Conservation (phyloP, 2,329 filamentous ascomycete species). For the Parafenestella ontariensis region DNA sequence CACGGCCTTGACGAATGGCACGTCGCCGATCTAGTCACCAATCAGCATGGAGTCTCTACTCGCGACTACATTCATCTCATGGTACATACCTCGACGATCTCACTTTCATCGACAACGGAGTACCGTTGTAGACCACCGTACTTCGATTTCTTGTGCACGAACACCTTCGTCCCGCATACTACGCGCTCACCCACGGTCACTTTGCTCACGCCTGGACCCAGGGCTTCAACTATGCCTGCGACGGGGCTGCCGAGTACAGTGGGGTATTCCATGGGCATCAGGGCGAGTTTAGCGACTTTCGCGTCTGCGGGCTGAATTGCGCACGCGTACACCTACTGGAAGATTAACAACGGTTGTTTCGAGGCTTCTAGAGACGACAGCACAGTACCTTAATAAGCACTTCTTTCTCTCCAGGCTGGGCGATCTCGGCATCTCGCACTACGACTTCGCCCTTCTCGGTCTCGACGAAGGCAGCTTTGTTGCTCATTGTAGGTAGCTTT, state of each 20-base stretch:
- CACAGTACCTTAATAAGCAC: slow-evolving; percentile 22
- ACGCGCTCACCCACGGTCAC: slow-evolving; percentile 47
- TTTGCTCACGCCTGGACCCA: slow-evolving; percentile 38
- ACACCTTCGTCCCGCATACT: slow-evolving; percentile 26
- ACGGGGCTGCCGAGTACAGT: slow-evolving; percentile 37
- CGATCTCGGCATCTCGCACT: slow-evolving; percentile 23
- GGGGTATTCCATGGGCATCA: slow-evolving; percentile 33
- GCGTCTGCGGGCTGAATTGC: slow-evolving; percentile 39
- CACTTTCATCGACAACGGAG: slow-evolving; percentile 22
- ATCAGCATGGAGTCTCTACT: no score
- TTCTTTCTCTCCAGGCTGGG: slow-evolving; percentile 22
- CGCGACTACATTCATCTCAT: no score
- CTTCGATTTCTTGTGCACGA: slow-evolving; percentile 24
- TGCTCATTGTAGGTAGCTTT: slow-evolving; percentile 31
- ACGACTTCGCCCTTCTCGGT: slow-evolving; percentile 16
- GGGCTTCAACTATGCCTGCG: slow-evolving; percentile 39
- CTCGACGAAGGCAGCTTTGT: slow-evolving; percentile 27
- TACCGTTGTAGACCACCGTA: slow-evolving; percentile 29
- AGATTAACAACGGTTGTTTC: not conserved
- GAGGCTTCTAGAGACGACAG: no score
- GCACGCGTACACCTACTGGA: slow-evolving; percentile 22
- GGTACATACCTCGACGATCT: slow-evolving; percentile 19
- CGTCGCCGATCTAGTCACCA: slow-evolving; percentile 8
- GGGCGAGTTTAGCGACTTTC: slow-evolving; percentile 26
- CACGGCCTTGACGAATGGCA: slow-evolving; percentile 25